Percentiles rank a stretch among this genome's conserved stretches.
These are phyloP conservation scores for Ordospora colligata DNA, from an alignment of 371 early-diverging fungal genomes.

Conservation along the genomic window DNA sequence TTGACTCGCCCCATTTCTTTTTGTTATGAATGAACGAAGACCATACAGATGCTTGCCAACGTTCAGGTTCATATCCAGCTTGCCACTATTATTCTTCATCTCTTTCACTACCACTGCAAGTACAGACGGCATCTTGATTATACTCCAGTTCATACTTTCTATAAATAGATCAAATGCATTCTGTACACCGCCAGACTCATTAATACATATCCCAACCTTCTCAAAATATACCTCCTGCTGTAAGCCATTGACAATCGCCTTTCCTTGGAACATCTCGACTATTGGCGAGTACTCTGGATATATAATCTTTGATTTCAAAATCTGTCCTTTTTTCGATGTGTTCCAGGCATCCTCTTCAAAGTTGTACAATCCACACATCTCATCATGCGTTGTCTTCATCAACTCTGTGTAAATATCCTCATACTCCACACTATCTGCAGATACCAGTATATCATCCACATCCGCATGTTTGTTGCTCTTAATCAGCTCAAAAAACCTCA, in stretches of 20 bases:
- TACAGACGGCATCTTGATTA: neutral
- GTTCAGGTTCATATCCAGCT: neutral
- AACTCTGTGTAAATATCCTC: conserved; percentile 9
- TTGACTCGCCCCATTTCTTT: neutral
- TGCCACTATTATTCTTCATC: neutral
- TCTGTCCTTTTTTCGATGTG: neutral
- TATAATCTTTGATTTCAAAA: neutral
- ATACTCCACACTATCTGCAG: neutral
- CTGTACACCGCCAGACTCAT: neutral
- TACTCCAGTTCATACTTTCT: neutral
- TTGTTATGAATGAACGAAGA: neutral
- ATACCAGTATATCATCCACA: neutral
- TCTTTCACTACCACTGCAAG: neutral
- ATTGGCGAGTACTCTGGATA: conserved; percentile 26
- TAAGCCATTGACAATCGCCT: neutral
- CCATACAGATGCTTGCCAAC: neutral
- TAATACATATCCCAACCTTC: neutral
- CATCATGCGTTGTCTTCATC: neutral
- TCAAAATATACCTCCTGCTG: neutral
- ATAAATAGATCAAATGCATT: neutral
- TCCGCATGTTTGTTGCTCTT: neutral
- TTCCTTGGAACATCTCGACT: conserved; percentile 33
- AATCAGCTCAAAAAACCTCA: neutral
- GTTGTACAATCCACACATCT: neutral
- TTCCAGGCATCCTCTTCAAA: conserved; percentile 31